A percentile compares a stretch with the other conserved stretches of the same genome.
Evolutionary conservation across 148 eudicot genomes (phyloP).

Genomic region (Drosera capensis): DNA sequence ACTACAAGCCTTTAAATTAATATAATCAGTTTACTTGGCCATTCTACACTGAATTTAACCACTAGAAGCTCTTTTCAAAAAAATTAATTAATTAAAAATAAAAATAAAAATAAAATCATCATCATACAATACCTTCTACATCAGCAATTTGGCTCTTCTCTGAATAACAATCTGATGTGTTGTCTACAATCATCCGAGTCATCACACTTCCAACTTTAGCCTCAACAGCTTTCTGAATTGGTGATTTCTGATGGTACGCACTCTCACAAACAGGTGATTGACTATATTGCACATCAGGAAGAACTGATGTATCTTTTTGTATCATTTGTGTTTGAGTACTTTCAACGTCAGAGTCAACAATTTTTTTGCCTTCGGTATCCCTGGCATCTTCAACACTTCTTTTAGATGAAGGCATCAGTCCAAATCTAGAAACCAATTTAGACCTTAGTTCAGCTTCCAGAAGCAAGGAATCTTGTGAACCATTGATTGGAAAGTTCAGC

Average conservation of each 20-base stretch:
- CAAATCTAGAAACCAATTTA: conserved; percentile 48
- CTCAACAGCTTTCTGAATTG: conserved; percentile 4
- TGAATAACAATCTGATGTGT: conserved; percentile 7
- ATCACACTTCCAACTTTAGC: conserved; percentile 14
- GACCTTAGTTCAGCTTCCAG: conserved; percentile 65
- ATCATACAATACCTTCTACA: conserved; percentile 20
- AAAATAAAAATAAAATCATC: neutral
- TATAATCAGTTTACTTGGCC: too few species aligned
- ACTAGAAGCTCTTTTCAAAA: too few species aligned
- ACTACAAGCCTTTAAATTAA: too few species aligned
- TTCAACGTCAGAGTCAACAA: conserved; percentile 17
- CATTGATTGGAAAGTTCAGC: conserved; percentile 12
- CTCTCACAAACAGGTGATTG: conserved; percentile 1
- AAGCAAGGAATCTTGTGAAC: conserved; percentile 36
- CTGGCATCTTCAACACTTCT: conserved; percentile 11
- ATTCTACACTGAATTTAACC: too few species aligned
- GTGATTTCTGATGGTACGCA: conserved; percentile 8
- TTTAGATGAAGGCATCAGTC: conserved; percentile 14
- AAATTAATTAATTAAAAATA: too few species aligned
- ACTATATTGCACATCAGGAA: conserved; percentile 9
- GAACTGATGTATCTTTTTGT: neutral
- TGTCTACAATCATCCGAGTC: conserved; percentile 8
- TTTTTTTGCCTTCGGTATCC: conserved; percentile 12
- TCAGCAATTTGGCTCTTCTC: conserved; percentile 12
- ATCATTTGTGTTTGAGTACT: conserved; percentile 11